Evolutionary conservation across 768 basidiomycete genomes (phyloP), one percentile per base, ranked within the genome.

Genomic region (Gymnopilus junonius): DNA sequence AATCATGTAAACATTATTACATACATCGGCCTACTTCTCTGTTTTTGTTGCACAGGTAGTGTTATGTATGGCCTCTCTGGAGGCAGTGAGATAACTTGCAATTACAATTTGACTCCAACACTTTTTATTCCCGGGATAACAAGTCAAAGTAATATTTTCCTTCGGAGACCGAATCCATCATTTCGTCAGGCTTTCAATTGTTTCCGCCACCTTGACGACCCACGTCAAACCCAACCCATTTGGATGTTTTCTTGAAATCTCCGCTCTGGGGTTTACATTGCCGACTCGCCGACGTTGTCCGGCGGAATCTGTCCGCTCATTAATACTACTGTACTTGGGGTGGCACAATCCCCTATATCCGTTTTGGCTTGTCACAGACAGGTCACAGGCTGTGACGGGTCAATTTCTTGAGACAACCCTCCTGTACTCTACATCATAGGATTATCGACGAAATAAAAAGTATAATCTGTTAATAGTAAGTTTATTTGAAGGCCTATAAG

Each of bases 151-250:
- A 48, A 25, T 27, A 48, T 48, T 25, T 48, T 48, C 45, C 45
- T 48, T 48, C 25, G 45, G 27, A 48, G 45, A 48, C 45, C 45
- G 23, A 25, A 17, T 51, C 17, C 48, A 32, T 51, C 48, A 51
- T 17, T 51, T 51, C 48, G n/a, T 51, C 45, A 46, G 31, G 17
- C 11, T 32, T 7, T 32, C 15, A 51, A 51, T 51, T 51, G 48
- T 51, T 51, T 51, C 48, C 48, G 48, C 48, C 48, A 23, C 48
- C 48, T 51, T 51, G 48, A 29, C 48, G 27, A 51, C 48, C 48
- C 48, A 51, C 48, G 48, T 29, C 48, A 51, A 29, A 51, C 48
- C n/a, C n/a, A n/a, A n/a, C n/a, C 48, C 48, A 51, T 51, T 51
- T 51, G 29, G 48, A 27, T 14, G 15, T 29, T 51, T 51, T 51